Evolutionary conservation across 768 basidiomycete species (phyloP).

Genomic region (Hebeloma cylindrosporum): DNA sequence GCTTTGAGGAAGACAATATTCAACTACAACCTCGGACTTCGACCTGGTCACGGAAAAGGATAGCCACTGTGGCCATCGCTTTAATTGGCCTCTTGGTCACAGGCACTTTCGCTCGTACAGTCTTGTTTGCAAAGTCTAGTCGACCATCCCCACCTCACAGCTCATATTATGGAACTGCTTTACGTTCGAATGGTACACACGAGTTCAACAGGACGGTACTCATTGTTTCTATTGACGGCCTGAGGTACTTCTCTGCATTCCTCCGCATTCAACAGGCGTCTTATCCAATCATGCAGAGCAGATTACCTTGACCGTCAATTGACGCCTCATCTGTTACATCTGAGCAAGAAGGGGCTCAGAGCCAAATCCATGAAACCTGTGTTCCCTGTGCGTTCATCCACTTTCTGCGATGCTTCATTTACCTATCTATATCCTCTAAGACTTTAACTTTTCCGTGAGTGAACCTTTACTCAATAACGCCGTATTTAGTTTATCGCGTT

Average conservation of each 20-base stretch:
- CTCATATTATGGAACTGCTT: conserved; percentile 38
- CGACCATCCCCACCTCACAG: conserved; percentile 25
- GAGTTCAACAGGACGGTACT: conserved; percentile 78
- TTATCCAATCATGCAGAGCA: conserved; percentile 55
- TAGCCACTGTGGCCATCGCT: conserved; percentile 35
- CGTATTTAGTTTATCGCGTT: conserved; percentile 7
- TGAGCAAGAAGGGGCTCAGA: conserved; percentile 80
- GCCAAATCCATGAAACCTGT: conserved; percentile 87
- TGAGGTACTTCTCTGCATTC: conserved; percentile 46
- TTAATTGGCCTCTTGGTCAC: conserved; percentile 45
- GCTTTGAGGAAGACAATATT: conserved; percentile 24
- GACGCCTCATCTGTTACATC: conserved; percentile 79
- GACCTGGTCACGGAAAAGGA: conserved; percentile 40
- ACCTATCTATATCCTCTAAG: conserved; percentile 35
- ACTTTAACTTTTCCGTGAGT: conserved; percentile 89
- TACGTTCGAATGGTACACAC: conserved; percentile 81
- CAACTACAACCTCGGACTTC: conserved; percentile 1
- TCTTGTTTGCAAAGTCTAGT: conserved; percentile 29
- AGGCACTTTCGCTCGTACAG: conserved; percentile 40
- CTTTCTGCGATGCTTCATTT: conserved; percentile 3
- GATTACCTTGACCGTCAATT: conserved; percentile 85
- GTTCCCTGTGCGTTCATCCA: conserved; percentile 60
- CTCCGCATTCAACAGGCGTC: conserved; percentile 4
- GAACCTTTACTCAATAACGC: background rate
- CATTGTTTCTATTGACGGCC: conserved; percentile 84